Evolutionary conservation across 129 eudicot genomes (phyloP), one percentile per base, ranked within the genome.

Genomic region (Scalesia atractyloides): DNA sequence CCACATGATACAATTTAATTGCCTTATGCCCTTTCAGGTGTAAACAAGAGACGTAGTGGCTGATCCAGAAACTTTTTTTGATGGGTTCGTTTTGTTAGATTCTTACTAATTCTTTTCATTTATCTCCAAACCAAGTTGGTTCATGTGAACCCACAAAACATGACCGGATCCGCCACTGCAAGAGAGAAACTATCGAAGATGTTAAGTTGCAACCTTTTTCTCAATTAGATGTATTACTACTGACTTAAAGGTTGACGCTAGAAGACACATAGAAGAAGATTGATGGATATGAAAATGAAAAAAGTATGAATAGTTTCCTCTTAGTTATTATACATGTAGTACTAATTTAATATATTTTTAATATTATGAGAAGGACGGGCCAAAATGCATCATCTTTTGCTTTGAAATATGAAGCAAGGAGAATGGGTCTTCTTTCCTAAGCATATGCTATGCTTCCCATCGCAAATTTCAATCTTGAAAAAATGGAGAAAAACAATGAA

Each of bases 391-490:
- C 47, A 70, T 69, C 65, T 50, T 61, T 60, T 69, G 70, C 54
- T 20, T 60, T 37, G 70, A 17, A 62, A 62, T 43, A 51, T 30
- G 72, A 62, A 70, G 43, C 67, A 64, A 70, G 65, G 66, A 50
- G 73, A 70, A 62, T 70, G 76, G 72, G 44, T 15, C 44, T 60
- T 59, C 54, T 36, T 46, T 48, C 81, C 69, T 68, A 76, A 58
- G 15, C 74, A 76, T 76, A 60, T 68, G 81, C 51, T 14, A 61
- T 78, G 77, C 41, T 78, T 43, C 66, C 72, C 46, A 22, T 77
- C 24, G 37, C 18, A 69, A 76, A n/a, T n/a, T 37, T 43, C 39
- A 44, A 20, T n/a, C 15, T 56, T 41, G 52, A 53, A 64, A 64
- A n/a, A 37, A 12, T 46, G 64, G 18, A 30, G 33, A 63, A 48